phyloP scores from a whole-genome alignment of 345 rosid species.

The Salix caprea region DNA sequence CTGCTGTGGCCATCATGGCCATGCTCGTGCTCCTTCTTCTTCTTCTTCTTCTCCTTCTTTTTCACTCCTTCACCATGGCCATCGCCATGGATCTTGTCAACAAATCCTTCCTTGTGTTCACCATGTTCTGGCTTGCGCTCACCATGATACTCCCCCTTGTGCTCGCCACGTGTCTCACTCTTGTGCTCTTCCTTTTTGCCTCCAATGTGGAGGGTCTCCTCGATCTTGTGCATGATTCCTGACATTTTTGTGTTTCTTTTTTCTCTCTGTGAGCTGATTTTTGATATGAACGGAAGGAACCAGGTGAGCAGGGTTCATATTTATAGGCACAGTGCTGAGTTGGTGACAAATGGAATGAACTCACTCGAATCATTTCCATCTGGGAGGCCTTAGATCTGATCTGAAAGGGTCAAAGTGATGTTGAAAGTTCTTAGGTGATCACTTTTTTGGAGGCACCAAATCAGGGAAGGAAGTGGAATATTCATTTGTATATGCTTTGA shows the following conservation, averaged over 20 bases:
- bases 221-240: constrained; percentile 62
- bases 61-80: constrained; percentile 18
- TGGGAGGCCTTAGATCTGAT: not conserved
- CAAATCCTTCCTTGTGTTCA: constrained; percentile 45
- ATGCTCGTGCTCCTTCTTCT: constrained; percentile 32
- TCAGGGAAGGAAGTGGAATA: not conserved
- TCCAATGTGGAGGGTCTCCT: constrained; percentile 62
- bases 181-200: constrained; percentile 43
- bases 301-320: not conserved
- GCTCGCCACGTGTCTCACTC: not conserved
- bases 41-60: constrained; percentile 39
- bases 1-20: constrained; percentile 51
- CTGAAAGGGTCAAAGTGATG: not conserved
- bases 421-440: not conserved
- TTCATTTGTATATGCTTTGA: not conserved
- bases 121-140: not conserved
- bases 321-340: not conserved
- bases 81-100: constrained; percentile 35
- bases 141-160: not conserved
- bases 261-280: not conserved
- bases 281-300: not conserved
- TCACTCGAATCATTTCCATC: not conserved
- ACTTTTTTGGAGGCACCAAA: not conserved
- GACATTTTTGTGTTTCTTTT: constrained; percentile 21
- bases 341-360: not conserved